Base-by-base conservation (phyloP, 208 protist genomes). In the Crithidia mellificae region DNA sequence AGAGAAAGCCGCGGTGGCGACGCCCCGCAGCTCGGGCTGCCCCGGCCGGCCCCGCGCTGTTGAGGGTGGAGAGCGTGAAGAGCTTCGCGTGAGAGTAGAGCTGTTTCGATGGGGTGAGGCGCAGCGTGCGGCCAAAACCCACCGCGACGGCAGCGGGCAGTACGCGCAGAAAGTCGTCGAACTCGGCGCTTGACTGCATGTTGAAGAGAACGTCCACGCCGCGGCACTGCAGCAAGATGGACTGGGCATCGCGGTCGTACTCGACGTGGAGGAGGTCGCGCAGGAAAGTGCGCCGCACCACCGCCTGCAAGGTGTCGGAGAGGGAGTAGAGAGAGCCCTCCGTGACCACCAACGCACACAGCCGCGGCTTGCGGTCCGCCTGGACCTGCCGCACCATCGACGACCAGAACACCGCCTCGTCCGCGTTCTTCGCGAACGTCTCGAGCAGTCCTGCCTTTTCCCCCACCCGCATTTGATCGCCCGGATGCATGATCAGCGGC, bases 241-340 rank as follows among this genome's bases (percentile, higher is more conserved):
- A 76, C 67, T 90, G 80, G 17, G 77, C 69, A 39, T 85, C 80
- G 15, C 32, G 57, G 46, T 85, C 84, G 76, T 84, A 86, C 52
- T 74, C 41, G 9, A 86, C 51, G n/a, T 43, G 61, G 39, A 68
- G 29, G 29, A 90, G 50, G 25, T 85, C 73, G 15, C 34, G n/a
- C 17, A 84, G 49, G 43, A 66, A 54, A n/a, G 74, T 70, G 38
- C 80, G 84, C n/a, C 61, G 68, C 65, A 51, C 64, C 32, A 84
- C 64, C 55, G 73, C 76, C 22, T 62, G 56, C 66, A 84, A 56
- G 55, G 75, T 81, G 46, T 79, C 72, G 30, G 51, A 68, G 30
- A 81, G 34, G 2, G 65, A 51, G 62, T 87, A 87, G 34, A 90
- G 2, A 50, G 84, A 79, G 30, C 75, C 58, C 68, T 87, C 81